phyloP scores from a whole-genome alignment of 129 eudicot genomes.

The Artemisia tridentata region DNA sequence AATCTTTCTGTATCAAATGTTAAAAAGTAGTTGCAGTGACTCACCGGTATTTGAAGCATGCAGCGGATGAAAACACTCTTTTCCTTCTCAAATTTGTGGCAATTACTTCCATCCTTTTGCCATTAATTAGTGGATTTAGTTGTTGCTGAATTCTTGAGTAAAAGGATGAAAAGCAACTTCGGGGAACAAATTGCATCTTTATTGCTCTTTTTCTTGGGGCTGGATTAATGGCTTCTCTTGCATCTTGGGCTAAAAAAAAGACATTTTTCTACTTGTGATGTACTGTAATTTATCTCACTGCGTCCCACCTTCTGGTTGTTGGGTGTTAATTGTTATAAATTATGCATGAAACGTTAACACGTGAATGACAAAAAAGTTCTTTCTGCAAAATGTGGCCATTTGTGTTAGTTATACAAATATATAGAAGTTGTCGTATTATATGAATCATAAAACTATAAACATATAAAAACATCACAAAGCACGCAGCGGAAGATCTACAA shows the following conservation, averaged over 20 bases:
- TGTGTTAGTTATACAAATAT: not conserved
- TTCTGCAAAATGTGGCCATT: not conserved
- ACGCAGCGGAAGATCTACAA: too few species aligned
- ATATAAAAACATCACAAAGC: too few species aligned
- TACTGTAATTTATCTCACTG: not conserved
- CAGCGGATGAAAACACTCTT: not conserved
- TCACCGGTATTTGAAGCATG: not conserved
- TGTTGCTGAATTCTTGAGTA: conserved; percentile 82
- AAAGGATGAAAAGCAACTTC: conserved; percentile 68
- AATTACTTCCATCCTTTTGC: conserved; percentile 51
- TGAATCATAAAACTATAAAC: too few species aligned
- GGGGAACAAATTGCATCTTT: conserved; percentile 65
- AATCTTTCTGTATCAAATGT: too few species aligned
- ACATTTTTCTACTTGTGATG: not conserved
- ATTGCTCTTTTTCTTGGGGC: conserved; percentile 52
- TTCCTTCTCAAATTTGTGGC: conserved; percentile 22
- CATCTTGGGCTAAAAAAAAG: conserved; percentile 57
- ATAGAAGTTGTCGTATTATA: too few species aligned
- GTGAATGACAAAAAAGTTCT: not conserved
- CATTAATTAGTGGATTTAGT: conserved; percentile 75
- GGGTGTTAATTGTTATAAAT: not conserved
- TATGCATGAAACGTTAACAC: not conserved
- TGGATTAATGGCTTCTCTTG: conserved; percentile 69
- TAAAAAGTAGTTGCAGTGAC: not conserved
- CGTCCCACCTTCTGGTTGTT: not conserved